phyloP scores from a whole-genome alignment of 306 rosid species.

The Sphenostylis stenocarpa region DNA sequence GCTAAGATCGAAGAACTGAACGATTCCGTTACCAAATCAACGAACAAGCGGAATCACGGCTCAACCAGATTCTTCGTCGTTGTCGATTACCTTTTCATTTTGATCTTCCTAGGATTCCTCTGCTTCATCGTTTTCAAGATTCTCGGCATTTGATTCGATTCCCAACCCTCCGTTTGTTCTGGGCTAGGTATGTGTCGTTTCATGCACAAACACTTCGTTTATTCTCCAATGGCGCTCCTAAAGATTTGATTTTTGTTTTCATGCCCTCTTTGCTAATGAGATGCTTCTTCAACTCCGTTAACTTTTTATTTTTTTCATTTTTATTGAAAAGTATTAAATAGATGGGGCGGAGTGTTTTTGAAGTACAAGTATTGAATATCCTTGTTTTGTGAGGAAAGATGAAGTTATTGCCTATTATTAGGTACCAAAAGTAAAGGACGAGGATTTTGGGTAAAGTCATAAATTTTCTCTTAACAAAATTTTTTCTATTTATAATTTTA shows the following conservation, averaged over 20 bases:
- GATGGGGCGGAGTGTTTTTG: not conserved
- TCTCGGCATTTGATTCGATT: conserved; percentile 39
- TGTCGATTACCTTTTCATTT: conserved; percentile 75
- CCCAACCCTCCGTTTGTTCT: not conserved
- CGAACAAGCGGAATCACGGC: conserved; percentile 52
- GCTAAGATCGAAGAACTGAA: conserved; percentile 56
- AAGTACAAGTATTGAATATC: not conserved
- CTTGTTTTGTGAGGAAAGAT: not conserved
- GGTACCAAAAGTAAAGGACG: not conserved
- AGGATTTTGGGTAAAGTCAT: not conserved
- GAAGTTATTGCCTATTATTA: not conserved
- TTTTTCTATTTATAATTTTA: not conserved
- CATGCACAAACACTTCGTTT: not conserved
- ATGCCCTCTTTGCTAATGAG: not conserved
- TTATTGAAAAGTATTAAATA: not conserved
- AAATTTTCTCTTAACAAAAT: not conserved
- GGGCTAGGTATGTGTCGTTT: not conserved
- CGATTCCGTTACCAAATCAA: conserved; percentile 30
- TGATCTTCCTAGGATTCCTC: conserved; percentile 60
- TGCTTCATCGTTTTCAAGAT: conserved; percentile 62
- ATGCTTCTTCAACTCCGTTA: not conserved
- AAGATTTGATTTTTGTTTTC: not conserved
- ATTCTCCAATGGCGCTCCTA: not conserved
- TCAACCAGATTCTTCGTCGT: conserved; percentile 62
- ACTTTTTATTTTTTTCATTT: not conserved